phyloP scores from a whole-genome alignment of 1,139 yeast species.

The Magnusiomyces suaveolens region DNA sequence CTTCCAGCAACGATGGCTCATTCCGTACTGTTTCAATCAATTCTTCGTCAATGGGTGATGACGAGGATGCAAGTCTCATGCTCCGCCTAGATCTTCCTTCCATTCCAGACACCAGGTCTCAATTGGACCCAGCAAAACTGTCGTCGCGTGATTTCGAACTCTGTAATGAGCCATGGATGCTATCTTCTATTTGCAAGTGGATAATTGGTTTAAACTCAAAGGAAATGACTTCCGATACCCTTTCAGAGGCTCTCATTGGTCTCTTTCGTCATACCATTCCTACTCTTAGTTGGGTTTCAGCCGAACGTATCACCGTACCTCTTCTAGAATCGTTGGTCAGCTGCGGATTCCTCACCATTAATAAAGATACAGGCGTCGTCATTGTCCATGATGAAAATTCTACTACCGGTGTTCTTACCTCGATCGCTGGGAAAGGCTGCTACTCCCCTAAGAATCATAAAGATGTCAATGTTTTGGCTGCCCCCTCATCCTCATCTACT shows the following conservation, averaged over 20 bases:
- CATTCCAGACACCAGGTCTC: constrained; percentile 27
- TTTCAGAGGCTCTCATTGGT: constrained; percentile 38
- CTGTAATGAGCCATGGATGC: constrained; percentile 44
- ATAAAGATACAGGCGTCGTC: constrained; percentile 24
- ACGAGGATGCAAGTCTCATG: constrained; percentile 19
- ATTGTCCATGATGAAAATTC: constrained; percentile 25
- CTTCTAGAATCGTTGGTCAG: constrained; percentile 41
- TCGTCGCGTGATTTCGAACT: constrained; percentile 31
- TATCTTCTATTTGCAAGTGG: constrained; percentile 37
- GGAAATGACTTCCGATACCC: constrained; percentile 35
- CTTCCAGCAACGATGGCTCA: constrained; percentile 6
- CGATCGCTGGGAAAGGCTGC: constrained; percentile 33
- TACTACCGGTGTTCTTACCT: constrained; percentile 40
- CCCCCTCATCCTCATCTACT: neutral
- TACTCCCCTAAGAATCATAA: constrained; percentile 30
- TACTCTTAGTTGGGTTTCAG: constrained; percentile 45
- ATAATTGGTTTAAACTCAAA: constrained; percentile 18
- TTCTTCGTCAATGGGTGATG: constrained; percentile 19
- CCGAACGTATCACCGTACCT: constrained; percentile 48
- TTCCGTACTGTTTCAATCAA: constrained; percentile 25
- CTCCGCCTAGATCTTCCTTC: constrained; percentile 28
- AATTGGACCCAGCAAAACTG: constrained; percentile 37
- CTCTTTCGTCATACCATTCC: constrained; percentile 45
- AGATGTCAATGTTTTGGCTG: constrained; percentile 12
- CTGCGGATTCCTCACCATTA: constrained; percentile 41